Conservation (phyloP, 805 yeast species). For the Teunomyces atbi region DNA sequence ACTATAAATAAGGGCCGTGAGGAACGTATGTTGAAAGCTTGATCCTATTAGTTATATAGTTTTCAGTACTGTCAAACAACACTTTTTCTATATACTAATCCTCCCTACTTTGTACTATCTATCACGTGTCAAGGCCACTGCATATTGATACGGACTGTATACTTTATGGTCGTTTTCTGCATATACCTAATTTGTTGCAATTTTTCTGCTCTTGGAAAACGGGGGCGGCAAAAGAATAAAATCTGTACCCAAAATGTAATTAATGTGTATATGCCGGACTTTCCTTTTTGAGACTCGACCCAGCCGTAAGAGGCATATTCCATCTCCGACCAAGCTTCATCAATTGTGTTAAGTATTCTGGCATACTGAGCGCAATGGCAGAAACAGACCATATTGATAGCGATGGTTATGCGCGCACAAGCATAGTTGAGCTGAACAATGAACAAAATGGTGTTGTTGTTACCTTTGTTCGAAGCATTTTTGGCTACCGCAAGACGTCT, state of each 20-base stretch:
- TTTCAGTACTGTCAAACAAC: too few relatives aligned
- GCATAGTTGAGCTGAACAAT: background rate
- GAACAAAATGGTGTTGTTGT: conserved; percentile 16
- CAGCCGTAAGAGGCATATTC: background rate
- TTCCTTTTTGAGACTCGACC: background rate
- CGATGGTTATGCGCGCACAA: background rate
- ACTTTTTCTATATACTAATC: too few relatives aligned
- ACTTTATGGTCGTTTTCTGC: too few relatives aligned
- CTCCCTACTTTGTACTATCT: too few relatives aligned
- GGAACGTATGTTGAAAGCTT: too few relatives aligned
- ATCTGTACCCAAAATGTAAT: background rate
- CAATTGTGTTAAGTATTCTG: background rate
- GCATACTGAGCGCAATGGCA: background rate
- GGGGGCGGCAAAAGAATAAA: background rate
- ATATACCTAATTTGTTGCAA: too few relatives aligned
- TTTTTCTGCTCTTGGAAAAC: too few relatives aligned
- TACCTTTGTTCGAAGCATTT: conserved; percentile 42
- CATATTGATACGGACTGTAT: too few relatives aligned
- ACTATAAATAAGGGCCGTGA: too few relatives aligned
- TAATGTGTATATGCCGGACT: background rate
- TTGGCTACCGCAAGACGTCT: conserved; percentile 74
- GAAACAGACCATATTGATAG: background rate
- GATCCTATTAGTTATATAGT: too few relatives aligned
- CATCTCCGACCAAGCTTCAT: background rate
- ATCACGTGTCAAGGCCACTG: too few relatives aligned